Conservation (phyloP, 768 basidiomycete species). For the Suillus subluteus region DNA sequence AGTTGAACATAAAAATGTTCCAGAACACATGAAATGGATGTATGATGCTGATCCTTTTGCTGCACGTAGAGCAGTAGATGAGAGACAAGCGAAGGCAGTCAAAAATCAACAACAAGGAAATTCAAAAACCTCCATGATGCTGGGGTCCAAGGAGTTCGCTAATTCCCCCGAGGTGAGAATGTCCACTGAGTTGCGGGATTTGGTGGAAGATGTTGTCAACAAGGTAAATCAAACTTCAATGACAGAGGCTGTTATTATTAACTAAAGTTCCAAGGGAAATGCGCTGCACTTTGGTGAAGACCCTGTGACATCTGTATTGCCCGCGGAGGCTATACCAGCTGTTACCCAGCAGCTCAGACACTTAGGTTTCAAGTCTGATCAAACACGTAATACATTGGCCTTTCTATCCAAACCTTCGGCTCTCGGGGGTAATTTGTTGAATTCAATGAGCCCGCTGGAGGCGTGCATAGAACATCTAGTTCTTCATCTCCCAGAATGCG, state of each 20-base stretch:
- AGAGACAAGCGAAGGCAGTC: conserved; percentile 61
- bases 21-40: conserved; percentile 82
- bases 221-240: conserved; percentile 48
- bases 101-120: conserved; percentile 45
- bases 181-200: conserved; percentile 72
- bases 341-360: conserved; percentile 58
- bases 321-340: conserved; percentile 43
- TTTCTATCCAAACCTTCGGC: conserved; percentile 61
- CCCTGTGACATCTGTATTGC: conserved; percentile 37
- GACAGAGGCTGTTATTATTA: conserved; percentile 7
- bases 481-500: conserved; percentile 83
- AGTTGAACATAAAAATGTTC: conserved; percentile 65
- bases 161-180: conserved; percentile 80
- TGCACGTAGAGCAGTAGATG: conserved; percentile 67
- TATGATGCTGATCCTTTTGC: conserved; percentile 87
- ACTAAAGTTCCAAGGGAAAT: conserved; percentile 44
- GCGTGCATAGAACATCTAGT: conserved; percentile 86
- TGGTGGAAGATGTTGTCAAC: conserved; percentile 82
- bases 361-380: conserved; percentile 68
- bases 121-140: conserved; percentile 15
- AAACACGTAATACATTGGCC: conserved; percentile 54
- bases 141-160: conserved; percentile 42
- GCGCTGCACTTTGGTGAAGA: conserved; percentile 51
- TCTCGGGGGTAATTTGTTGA: conserved; percentile 64
- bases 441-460: conserved; percentile 63